Evolutionary conservation across 805 yeast genomes (phyloP).

Genomic region (Sungouiozyma intestinalis): DNA sequence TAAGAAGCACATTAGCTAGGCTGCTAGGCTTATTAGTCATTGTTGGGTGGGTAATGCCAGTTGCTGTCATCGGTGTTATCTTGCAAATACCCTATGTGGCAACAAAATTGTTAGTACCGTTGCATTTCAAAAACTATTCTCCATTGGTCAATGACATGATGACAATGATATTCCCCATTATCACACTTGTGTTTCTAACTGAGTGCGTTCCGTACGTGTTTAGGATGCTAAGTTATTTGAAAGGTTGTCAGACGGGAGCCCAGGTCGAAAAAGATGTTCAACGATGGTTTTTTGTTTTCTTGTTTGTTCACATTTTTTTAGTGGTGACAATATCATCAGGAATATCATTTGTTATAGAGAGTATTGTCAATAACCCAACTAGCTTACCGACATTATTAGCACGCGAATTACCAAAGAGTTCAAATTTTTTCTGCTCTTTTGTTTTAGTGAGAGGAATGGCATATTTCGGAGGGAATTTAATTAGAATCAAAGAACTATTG

Average conservation of each 20-base stretch:
- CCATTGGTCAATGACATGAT: slow-evolving; percentile 40
- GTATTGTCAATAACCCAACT: slow-evolving; percentile 56
- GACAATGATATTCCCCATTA: slow-evolving; percentile 57
- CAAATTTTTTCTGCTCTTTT: slow-evolving; percentile 76
- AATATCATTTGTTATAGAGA: slow-evolving; percentile 49
- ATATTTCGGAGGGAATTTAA: slow-evolving; percentile 59
- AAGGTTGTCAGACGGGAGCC: slow-evolving; percentile 52
- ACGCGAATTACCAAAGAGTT: slow-evolving; percentile 70
- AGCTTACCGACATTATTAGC: slow-evolving; percentile 66
- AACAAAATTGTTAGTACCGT: slow-evolving; percentile 25
- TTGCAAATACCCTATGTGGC: slow-evolving; percentile 64
- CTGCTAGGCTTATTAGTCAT: slow-evolving; percentile 40
- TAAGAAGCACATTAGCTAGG: slow-evolving; percentile 37
- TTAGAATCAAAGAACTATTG: slow-evolving; percentile 47
- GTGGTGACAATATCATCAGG: slow-evolving; percentile 83
- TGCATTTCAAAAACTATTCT: slow-evolving; percentile 42
- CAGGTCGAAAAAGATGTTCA: slow-evolving; percentile 64
- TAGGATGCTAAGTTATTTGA: slow-evolving; percentile 41
- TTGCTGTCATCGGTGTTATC: slow-evolving; percentile 65
- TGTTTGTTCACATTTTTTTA: slow-evolving; percentile 72
- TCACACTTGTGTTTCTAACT: slow-evolving; percentile 52
- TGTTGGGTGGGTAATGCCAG: slow-evolving; percentile 70
- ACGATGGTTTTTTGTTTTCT: slow-evolving; percentile 64
- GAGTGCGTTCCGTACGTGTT: slow-evolving; percentile 52
- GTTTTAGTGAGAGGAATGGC: slow-evolving; percentile 65